Conservation (phyloP, 768 basidiomycete species). For the Pisolithus albus region DNA sequence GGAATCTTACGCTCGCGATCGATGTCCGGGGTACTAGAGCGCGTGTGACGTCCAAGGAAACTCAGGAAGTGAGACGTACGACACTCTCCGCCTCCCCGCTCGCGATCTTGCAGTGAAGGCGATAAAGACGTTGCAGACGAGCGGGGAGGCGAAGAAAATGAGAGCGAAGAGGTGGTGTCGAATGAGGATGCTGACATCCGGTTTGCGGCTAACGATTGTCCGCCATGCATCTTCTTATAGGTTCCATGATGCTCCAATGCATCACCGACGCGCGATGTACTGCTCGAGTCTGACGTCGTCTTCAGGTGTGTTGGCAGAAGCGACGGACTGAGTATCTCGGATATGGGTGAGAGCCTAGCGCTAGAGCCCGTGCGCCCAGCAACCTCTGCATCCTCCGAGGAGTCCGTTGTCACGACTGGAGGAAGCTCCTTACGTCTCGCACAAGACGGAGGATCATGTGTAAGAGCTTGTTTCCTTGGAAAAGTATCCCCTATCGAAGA, state of each 20-base stretch:
- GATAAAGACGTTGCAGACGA: constrained; percentile 28
- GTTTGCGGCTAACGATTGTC: constrained; percentile 24
- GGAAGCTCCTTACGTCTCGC: constrained; percentile 46
- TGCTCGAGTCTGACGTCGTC: constrained; percentile 10
- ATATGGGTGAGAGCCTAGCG: neutral
- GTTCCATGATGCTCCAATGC: constrained; percentile 87
- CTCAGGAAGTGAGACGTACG: constrained; percentile 47
- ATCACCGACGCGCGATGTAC: constrained; percentile 49
- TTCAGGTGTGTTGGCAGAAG: constrained; percentile 3
- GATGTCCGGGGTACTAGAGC: constrained; percentile 41
- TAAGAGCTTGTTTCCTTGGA: constrained; percentile 17
- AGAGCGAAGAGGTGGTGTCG: constrained; percentile 29
- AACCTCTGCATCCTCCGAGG: constrained; percentile 9
- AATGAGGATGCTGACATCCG: constrained; percentile 61
- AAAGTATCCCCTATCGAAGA: neutral
- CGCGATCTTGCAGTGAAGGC: constrained; percentile 25
- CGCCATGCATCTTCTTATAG: constrained; percentile 54
- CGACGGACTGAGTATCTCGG: neutral
- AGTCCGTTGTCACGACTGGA: constrained; percentile 34
- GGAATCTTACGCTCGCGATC: constrained; percentile 42
- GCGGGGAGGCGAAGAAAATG: constrained; percentile 36
- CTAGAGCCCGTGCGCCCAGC: neutral
- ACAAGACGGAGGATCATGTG: no score
- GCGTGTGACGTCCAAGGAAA: constrained; percentile 49
- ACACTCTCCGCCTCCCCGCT: constrained; percentile 28